A percentile compares a stretch with the other conserved stretches of the same genome.
phyloP scores from a whole-genome alignment of 306 rosid species.

The Comarum palustre region DNA sequence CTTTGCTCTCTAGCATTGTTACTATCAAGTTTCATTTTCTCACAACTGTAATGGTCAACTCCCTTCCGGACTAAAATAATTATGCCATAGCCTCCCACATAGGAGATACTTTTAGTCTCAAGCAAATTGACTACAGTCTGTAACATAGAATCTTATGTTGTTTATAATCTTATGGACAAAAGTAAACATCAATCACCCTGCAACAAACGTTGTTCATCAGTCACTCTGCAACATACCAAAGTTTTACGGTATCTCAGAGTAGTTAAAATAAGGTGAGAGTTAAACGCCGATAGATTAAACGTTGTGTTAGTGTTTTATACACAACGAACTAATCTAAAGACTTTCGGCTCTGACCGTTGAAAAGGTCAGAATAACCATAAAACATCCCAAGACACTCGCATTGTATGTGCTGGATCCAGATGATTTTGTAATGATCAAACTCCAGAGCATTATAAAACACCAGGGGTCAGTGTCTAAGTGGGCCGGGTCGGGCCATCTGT shows the following conservation, averaged over 20 bases:
- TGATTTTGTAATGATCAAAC: too few relatives aligned
- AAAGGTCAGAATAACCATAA: background rate
- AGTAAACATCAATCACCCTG: background rate
- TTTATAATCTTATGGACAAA: background rate
- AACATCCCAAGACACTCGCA: too few relatives aligned
- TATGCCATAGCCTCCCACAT: background rate
- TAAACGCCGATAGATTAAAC: too few relatives aligned
- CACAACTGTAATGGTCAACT: background rate
- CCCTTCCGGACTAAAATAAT: background rate
- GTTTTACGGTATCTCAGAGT: too few relatives aligned
- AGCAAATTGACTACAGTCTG: background rate
- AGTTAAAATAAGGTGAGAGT: too few relatives aligned
- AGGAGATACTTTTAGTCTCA: background rate
- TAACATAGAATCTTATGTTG: background rate
- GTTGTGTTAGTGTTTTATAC: too few relatives aligned
- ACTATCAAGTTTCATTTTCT: background rate
- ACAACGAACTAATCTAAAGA: background rate
- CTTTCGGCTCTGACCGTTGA: too few relatives aligned
- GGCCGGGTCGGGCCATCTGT: background rate
- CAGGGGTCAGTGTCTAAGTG: too few relatives aligned
- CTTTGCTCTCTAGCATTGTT: conserved; percentile 1
- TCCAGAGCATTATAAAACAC: too few relatives aligned
- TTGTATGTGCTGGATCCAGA: too few relatives aligned
- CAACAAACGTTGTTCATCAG: background rate
- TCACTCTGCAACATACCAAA: too few relatives aligned